A percentile compares a stretch with the other conserved stretches of the same genome.
Evolutionary conservation across 805 yeast genomes (phyloP).

Genomic region (Candida orba): DNA sequence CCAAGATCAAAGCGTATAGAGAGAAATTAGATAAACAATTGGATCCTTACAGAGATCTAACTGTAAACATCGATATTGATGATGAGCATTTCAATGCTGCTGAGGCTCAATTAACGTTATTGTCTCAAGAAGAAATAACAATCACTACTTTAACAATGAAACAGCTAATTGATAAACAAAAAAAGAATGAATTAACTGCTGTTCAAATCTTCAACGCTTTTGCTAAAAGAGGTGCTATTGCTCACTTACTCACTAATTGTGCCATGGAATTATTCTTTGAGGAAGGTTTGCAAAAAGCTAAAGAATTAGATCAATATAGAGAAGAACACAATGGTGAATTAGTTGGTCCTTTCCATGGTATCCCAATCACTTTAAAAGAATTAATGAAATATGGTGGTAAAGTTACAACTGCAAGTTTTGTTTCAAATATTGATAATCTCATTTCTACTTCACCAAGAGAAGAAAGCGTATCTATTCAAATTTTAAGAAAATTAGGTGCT

Average conservation of each 20-base stretch:
- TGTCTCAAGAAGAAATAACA: constrained; percentile 15
- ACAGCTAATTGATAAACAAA: constrained; percentile 16
- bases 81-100: constrained; percentile 20
- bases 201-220: constrained; percentile 43
- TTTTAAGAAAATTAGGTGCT: constrained; percentile 32
- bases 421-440: constrained; percentile 41
- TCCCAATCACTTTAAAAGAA: constrained; percentile 64
- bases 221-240: constrained; percentile 50
- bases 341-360: constrained; percentile 62
- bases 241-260: constrained; percentile 42
- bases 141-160: constrained; percentile 17
- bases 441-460: constrained; percentile 27
- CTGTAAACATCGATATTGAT: constrained; percentile 13
- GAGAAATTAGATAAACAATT: constrained; percentile 10
- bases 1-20: background rate
- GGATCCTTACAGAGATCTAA: constrained; percentile 14
- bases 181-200: constrained; percentile 29
- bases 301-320: constrained; percentile 43
- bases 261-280: constrained; percentile 39
- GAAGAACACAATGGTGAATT: constrained; percentile 36
- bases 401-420: constrained; percentile 56
- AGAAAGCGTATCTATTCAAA: constrained; percentile 43
- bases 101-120: constrained; percentile 11
- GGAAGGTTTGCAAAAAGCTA: constrained; percentile 52
- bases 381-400: constrained; percentile 51